Evolutionary conservation across 768 basidiomycete species (phyloP), one percentile per base, ranked within the genome.

Genomic region (Pisolithus tinctorius): DNA sequence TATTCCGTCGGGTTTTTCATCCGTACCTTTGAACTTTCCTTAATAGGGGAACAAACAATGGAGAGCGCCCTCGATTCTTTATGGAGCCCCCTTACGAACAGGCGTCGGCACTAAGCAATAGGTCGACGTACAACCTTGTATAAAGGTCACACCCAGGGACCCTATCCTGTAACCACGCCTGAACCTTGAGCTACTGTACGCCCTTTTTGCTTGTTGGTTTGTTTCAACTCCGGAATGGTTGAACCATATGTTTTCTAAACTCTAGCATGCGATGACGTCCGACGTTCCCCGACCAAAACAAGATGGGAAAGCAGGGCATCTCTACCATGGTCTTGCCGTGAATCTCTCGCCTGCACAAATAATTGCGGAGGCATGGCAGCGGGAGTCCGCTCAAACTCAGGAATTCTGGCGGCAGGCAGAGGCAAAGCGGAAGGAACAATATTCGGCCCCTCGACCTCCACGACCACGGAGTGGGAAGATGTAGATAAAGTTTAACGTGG

Each of bases 351-450:
- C 81, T 36, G 78, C 80, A 4, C 79, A 82, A 55, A 75, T 79
- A 27, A 86, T 88, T 63, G 82, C 81, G 34, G 78, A 82, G 39
- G 81, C 81, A 49, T 87, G 86, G 86, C 78, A 74, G 61, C 68
- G 71, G 45, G 81, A 84, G 66, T 77, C 80, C n/a, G 52, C 63
- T 13, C 79, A 84, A 65, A 79, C 69, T 56, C 76, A 83, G 63
- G 75, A 78, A 48, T 71, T 67, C 55, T 88, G 85, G 86, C 69
- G 73, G 51, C 74, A 79, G 48, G 77, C 75, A 50, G 77, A 78
- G 53, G 73, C 76, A 49, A 76, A 73, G 55, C 64, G 68, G 45
- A 73, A 58, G 61, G 65, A 73, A 59, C 71, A 74, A 47, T 86
- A 79, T 61, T 62, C 56, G 23, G 56, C 68, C 17, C 59, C 74